A percentile compares a stretch with the other conserved stretches of the same genome.
Conservation (phyloP, 352 stramenopile species). For the Phytophthora hibernalis region DNA sequence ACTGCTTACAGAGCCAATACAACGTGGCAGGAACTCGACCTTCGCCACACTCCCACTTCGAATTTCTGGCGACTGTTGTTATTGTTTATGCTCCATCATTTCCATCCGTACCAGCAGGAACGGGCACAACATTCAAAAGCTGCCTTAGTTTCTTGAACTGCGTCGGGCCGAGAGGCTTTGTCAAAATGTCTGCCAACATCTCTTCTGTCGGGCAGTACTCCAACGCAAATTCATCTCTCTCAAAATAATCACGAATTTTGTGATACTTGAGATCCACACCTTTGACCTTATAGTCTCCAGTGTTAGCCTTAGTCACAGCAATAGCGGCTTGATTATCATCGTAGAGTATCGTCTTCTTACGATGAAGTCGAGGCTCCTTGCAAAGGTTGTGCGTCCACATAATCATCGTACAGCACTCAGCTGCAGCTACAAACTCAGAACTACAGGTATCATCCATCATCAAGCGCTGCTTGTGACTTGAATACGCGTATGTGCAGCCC, state of each 20-base stretch:
- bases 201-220: not conserved
- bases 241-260: no score
- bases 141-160: not conserved
- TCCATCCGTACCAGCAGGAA: no score
- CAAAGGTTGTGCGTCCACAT: slow-evolving; percentile 18
- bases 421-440: slow-evolving; percentile 11
- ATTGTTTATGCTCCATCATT: no score
- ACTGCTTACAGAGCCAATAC: no score
- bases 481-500: no score
- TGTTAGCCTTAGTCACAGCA: slow-evolving; percentile 7
- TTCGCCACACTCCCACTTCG: no score
- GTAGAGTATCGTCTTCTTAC: slow-evolving; percentile 2
- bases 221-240: not conserved
- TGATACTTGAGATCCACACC: slow-evolving; percentile 7
- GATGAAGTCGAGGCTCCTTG: slow-evolving; percentile 7
- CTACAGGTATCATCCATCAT: slow-evolving; percentile 5
- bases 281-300: slow-evolving; percentile 20
- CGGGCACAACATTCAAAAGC: not conserved
- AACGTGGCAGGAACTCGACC: no score
- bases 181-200: not conserved
- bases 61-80: no score
- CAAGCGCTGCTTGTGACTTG: slow-evolving; percentile 7
- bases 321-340: slow-evolving; percentile 13
- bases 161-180: no score
- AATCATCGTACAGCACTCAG: slow-evolving; percentile 13